A percentile compares a stretch with the other conserved stretches of the same genome.
Conservation (phyloP, 805 yeast genomes). For the Barnettozyma wickerhamii region DNA sequence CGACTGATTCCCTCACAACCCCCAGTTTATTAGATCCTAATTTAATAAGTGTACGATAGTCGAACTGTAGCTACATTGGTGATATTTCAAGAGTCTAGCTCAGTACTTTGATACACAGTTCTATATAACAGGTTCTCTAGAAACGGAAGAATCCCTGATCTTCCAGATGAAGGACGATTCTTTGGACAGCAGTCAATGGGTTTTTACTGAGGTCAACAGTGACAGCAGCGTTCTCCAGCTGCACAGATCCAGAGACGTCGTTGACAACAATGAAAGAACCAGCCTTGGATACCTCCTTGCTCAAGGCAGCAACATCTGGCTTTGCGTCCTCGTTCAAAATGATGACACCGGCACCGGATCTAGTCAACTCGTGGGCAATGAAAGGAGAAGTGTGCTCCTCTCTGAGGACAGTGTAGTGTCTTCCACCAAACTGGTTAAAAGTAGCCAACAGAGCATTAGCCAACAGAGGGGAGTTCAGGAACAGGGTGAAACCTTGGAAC, state of each 20-base stretch:
- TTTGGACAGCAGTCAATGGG: slow-evolving; percentile 68
- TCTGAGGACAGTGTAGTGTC: slow-evolving; percentile 54
- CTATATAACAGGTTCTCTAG: no score
- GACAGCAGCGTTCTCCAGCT: slow-evolving; percentile 53
- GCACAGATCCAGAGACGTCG: slow-evolving; percentile 30
- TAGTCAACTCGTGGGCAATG: slow-evolving; percentile 69
- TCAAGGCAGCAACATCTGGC: slow-evolving; percentile 6
- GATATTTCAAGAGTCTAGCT: no score
- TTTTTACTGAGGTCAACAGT: slow-evolving; percentile 49
- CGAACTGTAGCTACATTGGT: not conserved
- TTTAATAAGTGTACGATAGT: not conserved
- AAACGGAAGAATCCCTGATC: slow-evolving; percentile 76
- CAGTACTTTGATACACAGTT: not conserved
- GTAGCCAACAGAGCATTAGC: slow-evolving; percentile 85
- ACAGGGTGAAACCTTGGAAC: slow-evolving; percentile 81
- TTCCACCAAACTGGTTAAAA: slow-evolving; percentile 81
- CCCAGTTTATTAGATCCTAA: not conserved
- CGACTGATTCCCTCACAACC: no score
- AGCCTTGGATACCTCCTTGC: slow-evolving; percentile 36
- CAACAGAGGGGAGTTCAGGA: slow-evolving; percentile 58
- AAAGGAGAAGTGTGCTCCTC: slow-evolving; percentile 49
- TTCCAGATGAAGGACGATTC: slow-evolving; percentile 67
- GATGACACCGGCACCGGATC: slow-evolving; percentile 91
- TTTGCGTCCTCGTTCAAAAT: slow-evolving; percentile 36
- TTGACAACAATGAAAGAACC: slow-evolving; percentile 43